Conservation (phyloP, 2,329 filamentous ascomycete species). For the Colletotrichum tamarilloi region DNA sequence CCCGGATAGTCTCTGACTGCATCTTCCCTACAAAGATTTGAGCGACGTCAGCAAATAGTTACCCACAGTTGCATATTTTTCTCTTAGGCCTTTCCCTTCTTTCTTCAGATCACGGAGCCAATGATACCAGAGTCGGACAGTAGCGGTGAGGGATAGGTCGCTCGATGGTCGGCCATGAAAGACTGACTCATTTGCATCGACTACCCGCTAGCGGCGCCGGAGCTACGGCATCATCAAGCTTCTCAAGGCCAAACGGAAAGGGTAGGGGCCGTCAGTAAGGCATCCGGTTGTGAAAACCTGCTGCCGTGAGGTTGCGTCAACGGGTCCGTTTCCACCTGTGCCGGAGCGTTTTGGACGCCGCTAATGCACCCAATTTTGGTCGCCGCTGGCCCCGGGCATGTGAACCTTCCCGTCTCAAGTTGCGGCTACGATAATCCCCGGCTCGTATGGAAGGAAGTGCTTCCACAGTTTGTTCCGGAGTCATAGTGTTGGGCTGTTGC, state of each 20-base stretch:
- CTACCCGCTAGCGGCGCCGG: conserved; percentile 24
- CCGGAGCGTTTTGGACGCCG: conserved; percentile 4
- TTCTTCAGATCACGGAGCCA: conserved; percentile 12
- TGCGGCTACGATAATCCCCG: background rate
- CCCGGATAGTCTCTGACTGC: background rate
- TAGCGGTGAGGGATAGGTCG: conserved; percentile 30
- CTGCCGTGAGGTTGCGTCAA: background rate
- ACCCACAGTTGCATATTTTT: conserved; percentile 11
- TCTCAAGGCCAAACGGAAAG: background rate
- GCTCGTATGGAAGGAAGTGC: background rate
- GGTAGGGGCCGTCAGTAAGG: background rate
- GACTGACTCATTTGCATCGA: conserved; percentile 32
- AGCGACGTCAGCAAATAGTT: conserved; percentile 28
- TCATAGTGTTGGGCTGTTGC: background rate
- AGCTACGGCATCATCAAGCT: conserved; percentile 5
- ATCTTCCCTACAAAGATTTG: conserved; percentile 8
- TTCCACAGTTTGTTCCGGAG: background rate
- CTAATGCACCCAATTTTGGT: conserved; percentile 30
- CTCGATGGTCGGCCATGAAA: conserved; percentile 8
- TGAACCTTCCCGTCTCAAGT: conserved; percentile 3
- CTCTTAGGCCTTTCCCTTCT: background rate
- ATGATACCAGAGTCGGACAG: conserved; percentile 13
- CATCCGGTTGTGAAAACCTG: background rate
- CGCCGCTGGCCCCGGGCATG: conserved; percentile 6
- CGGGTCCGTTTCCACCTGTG: background rate